Evolutionary conservation across 2,329 filamentous ascomycete genomes (phyloP).

Genomic region (Botrytis hyacinthi): DNA sequence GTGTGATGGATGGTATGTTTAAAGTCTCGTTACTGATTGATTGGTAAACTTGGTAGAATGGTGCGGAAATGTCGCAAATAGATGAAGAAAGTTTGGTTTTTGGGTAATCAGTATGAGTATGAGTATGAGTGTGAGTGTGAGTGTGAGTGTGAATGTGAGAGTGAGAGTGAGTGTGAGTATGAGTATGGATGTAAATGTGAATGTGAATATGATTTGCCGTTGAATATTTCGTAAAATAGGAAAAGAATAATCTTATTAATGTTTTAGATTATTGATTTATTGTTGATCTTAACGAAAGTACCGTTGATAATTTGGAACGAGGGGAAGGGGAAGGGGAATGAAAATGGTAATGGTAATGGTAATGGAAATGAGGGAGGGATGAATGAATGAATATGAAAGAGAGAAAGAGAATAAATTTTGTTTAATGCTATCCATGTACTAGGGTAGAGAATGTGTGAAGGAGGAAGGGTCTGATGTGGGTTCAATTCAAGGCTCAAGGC

Average conservation of each 20-base stretch:
- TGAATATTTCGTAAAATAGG: background rate
- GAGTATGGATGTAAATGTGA: no score
- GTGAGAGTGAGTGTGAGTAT: background rate
- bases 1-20: background rate
- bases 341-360: no score
- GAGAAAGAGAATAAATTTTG: background rate
- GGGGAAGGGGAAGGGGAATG: background rate
- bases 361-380: background rate
- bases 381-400: background rate
- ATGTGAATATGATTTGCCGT: background rate
- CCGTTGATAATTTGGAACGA: background rate
- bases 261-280: background rate
- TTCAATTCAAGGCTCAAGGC: background rate
- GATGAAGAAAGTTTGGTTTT: background rate
- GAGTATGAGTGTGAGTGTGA: no score
- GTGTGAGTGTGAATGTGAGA: background rate
- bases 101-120: background rate
- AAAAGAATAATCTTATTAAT: conserved; percentile 2
- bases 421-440: no score
- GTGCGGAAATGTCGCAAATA: background rate
- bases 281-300: background rate
- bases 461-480: background rate
- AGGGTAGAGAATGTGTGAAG: no score
- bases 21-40: background rate
- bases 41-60: background rate